Evolutionary conservation across 148 eudicot genomes (phyloP).

Genomic region (Pouteria glomerata): DNA sequence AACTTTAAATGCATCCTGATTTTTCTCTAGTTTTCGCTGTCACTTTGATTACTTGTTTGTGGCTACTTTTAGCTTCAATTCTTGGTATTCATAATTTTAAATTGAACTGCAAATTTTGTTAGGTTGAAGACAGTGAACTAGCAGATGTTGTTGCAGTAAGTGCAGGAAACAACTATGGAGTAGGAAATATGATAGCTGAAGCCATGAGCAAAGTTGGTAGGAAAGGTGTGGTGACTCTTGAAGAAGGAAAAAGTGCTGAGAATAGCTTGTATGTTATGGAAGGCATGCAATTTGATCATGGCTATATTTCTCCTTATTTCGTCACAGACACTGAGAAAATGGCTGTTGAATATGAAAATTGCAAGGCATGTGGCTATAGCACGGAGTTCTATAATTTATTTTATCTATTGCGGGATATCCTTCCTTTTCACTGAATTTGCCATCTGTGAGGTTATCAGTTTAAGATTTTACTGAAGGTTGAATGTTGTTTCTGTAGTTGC

Average conservation of each 20-base stretch:
- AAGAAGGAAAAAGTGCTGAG: slow-evolving; percentile 93
- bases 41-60: not conserved
- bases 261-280: slow-evolving; percentile 70
- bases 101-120: slow-evolving; percentile 52
- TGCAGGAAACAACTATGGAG: slow-evolving; percentile 94
- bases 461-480: not conserved
- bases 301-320: slow-evolving; percentile 71
- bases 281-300: slow-evolving; percentile 81
- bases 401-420: not conserved
- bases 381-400: not conserved
- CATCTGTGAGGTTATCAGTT: slow-evolving; percentile 17
- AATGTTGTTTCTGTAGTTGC: slow-evolving; percentile 46
- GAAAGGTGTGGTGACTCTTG: slow-evolving; percentile 95
- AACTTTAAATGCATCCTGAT: not conserved
- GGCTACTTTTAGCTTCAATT: not conserved
- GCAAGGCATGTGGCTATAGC: slow-evolving; percentile 51
- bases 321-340: slow-evolving; percentile 71
- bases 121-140: slow-evolving; percentile 79
- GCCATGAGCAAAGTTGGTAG: slow-evolving; percentile 95
- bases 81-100: not conserved
- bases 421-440: not conserved
- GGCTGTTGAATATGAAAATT: slow-evolving; percentile 66
- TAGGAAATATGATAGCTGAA: slow-evolving; percentile 90
- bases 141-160: slow-evolving; percentile 98
- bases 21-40: not conserved